Base-by-base conservation (phyloP, 176 grass and related monocot species). In the Poa annua region DNA sequence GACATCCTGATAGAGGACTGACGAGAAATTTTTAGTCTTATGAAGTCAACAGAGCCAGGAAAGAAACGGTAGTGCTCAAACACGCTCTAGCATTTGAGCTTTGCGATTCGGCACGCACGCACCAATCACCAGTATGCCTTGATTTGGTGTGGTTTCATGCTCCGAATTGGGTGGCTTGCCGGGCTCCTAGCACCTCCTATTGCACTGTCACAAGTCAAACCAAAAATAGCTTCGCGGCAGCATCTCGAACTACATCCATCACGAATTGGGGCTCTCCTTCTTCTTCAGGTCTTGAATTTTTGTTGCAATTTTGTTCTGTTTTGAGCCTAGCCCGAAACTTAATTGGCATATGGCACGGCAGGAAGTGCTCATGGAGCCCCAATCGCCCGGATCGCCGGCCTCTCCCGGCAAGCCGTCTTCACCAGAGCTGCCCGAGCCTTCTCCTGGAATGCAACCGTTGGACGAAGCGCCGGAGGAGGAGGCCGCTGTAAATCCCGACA, bases 351-450 rank as follows among this genome's bases (percentile, higher is more conserved):
- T 47, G 49, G 8, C 71, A 50, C 68, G 63, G 51, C 65, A 89
- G 88, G 83, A 25, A 66, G 83, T 82, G 66, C 48, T 50, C 49
- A 86, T 86, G 88, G 84, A 90, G 84, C 88, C 79, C 84, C 84
- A 83, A 11, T 68, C 60, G 25, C 25, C 74, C 74, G 57, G 56
- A 56, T 90, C 38, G 55, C 78, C 83, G 51, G 4, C 38, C 22
- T 77, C 81, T 36, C 77, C 74, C 5, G 45, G 56, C 49, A 66
- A 26, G 49, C 35, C 25, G 24, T 5, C 38, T 12, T 10, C 53
- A 11, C 32, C 62, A 38, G 71, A 67, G 57, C 61, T 66, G 48
- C 6, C 35, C 10, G 10, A 49, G 54, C 71, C 78, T 9, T 55
- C 24, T 19, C 53, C 12, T 5, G 64, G 56, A 1, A 61, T 35